Evolutionary conservation across 2,329 filamentous ascomycete genomes (phyloP), one percentile per base, ranked within the genome.

Genomic region (Diaporthe caulivora): DNA sequence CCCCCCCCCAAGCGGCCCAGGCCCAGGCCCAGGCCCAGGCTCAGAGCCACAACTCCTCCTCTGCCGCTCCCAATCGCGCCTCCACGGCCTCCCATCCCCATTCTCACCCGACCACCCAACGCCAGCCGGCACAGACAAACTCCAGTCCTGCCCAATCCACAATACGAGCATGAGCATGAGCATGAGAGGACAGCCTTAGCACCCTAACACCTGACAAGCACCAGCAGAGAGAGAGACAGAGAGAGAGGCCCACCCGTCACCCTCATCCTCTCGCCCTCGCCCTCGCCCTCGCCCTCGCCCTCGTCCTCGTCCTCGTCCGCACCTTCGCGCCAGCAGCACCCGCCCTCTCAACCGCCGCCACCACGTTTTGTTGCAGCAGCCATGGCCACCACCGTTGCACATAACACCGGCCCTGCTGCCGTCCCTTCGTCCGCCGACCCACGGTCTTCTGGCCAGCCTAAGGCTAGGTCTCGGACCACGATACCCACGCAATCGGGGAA

Each of bases 401-500:
- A 86, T 80, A 91, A 91, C 78, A 88, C 86, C 77, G 86, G 84
- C 73, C 83, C 88, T 73, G 84, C 87, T 76, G 85, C 88, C 55
- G 83, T 89, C 62, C 85, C 89, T 69, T 85, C 87, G 73, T 80
- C 82, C 75, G 79, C 83, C 74, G 87, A 89, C 75, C 82, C 84
- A 60, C 87, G 88, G 78, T 81, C 85, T 72, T 81, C 86, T 17
- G 84, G 84, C 57, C 87, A 88, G 78, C 69, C 71, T 54, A 87
- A 87, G 77, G 85, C 87, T 74, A 88, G 88, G 77, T 88, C 90
- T 71, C 88, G 91, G 79, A 98, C 96, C 17, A 96, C 94, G 53
- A 97, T 99, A 81, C 94, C 94, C 68, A 95, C 95, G 3, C 92
- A 93, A 60, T 95, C 95, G 17, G 97, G 97, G 73, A 95, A 95